Percentiles rank a stretch among this genome's conserved stretches.
These are phyloP conservation scores for Leucosporidium scottii DNA, from an alignment of 768 basidiomycete genomes.

Conservation along the genomic window DNA sequence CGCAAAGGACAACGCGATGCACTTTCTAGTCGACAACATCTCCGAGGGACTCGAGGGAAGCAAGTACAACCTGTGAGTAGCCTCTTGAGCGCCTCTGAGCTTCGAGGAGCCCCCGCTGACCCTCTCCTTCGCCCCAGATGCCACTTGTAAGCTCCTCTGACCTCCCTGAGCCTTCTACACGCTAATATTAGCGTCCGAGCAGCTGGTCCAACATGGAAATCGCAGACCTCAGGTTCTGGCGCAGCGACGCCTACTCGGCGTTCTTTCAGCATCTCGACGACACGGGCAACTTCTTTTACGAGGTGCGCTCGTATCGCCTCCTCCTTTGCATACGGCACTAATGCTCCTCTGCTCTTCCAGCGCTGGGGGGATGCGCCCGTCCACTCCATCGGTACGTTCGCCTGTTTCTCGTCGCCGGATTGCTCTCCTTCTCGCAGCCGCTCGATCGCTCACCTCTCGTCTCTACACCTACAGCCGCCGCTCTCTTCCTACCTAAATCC, in stretches of 20 bases:
- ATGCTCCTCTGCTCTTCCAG: conserved; percentile 42
- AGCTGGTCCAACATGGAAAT: conserved; percentile 94
- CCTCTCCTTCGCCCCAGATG: neutral
- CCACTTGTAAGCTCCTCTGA: neutral
- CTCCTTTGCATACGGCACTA: neutral
- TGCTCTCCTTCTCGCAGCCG: neutral
- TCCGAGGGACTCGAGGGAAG: conserved; percentile 44
- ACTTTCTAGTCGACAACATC: conserved; percentile 66
- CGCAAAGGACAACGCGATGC: conserved; percentile 58
- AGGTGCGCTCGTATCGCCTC: conserved; percentile 36
- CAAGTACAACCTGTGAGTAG: conserved; percentile 70
- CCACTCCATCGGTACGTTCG: conserved; percentile 58
- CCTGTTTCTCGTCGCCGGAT: too few species aligned
- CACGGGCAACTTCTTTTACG: conserved; percentile 51
- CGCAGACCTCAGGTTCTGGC: conserved; percentile 74
- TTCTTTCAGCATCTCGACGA: conserved; percentile 77
- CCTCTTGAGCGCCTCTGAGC: neutral
- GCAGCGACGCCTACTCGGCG: conserved; percentile 44
- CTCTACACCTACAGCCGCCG: conserved; percentile 52
- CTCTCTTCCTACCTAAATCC: conserved; percentile 77
- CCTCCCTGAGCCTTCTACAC: neutral
- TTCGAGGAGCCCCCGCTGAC: neutral
- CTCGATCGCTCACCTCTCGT: neutral
- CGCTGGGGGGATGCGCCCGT: conserved; percentile 92
- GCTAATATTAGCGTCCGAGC: neutral